Base-by-base conservation (phyloP, 108 stramenopile genomes). In the Hondaea fermentalgiana region DNA sequence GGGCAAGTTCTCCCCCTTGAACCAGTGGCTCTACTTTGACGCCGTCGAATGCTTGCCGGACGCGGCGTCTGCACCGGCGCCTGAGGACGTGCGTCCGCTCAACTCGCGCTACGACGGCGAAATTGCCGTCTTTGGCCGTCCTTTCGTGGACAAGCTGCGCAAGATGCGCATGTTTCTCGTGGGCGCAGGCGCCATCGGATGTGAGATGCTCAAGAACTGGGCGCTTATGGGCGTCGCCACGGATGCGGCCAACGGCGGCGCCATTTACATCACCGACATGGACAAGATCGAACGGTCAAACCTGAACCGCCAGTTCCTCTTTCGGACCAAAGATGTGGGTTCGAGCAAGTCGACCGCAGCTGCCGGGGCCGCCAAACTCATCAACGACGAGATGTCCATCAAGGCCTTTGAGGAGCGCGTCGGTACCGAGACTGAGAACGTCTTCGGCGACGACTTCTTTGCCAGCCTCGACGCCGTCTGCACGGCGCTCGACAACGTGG, bases 181-280 rank as follows among this genome's bases (percentile, higher is more conserved):
- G 87, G 99, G 99, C 10, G 98, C 98, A 19, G 99, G 99, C 19
- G 99, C 99, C 59, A 98, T 99, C 91, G 99, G 99, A 4, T 99
- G 99, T 91, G 99, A 99, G 93, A 97, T 99, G 97, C 95, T 99
- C 87, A 99, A 99, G 94, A 98, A 98, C 92, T 99, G 98, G 98
- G 98, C 98, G 17, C 89, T 99, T 87, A 98, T 99, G 98, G 97
- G 99, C 35, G 97, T 99, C 21, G 98, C 95, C 29, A 95, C 89
- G 23, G 87, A 35, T 57, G 23, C 57, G 0, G 28, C 51, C 58
- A 5, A 4, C 60, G 44, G 58, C 6, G 87, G 60, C 17, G 28
- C 51, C 55, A 94, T 99, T 25, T 92, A 95, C 88, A 95, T 99
- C 51, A 99, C 99, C 12, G 99, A 99, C 89, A 99, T 99, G 99